Evolutionary conservation across 2,329 filamentous ascomycete species (phyloP).

Genomic region (Raffaelea ambrosiae): DNA sequence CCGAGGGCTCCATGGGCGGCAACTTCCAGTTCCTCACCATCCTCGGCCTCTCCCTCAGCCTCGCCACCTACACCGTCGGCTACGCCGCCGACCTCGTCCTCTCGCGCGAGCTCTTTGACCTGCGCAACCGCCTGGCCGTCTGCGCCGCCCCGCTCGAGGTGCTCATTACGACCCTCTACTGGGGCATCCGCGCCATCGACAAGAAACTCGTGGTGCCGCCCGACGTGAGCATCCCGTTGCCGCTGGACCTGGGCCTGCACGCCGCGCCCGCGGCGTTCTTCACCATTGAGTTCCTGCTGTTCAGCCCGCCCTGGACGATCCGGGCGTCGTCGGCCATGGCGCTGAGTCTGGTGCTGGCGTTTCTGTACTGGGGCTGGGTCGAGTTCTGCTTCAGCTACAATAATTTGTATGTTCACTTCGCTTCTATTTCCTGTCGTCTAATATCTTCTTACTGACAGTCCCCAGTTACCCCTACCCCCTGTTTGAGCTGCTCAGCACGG

Average conservation of each 20-base stretch:
- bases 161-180: conserved; percentile 64
- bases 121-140: conserved; percentile 61
- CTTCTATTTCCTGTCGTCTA: not conserved
- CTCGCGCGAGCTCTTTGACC: conserved; percentile 47
- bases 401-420: conserved; percentile 42
- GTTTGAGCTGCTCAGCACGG: conserved; percentile 58
- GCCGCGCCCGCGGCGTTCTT: conserved; percentile 58
- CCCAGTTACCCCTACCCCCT: conserved; percentile 78
- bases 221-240: conserved; percentile 44
- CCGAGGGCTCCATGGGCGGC: conserved; percentile 55
- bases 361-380: conserved; percentile 69
- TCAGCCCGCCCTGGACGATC: conserved; percentile 67
- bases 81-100: conserved; percentile 57
- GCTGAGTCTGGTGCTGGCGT: conserved; percentile 50
- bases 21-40: conserved; percentile 69
- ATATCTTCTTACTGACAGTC: not conserved
- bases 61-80: conserved; percentile 52
- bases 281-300: conserved; percentile 54
- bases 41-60: conserved; percentile 55
- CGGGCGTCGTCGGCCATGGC: conserved; percentile 49
- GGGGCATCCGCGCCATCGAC: conserved; percentile 55
- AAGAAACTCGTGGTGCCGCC: conserved; percentile 43
- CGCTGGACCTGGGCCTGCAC: conserved; percentile 55
- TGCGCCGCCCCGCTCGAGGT: conserved; percentile 61
- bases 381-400: conserved; percentile 63